phyloP scores from a whole-genome alignment of 106 monocot species.

The Agapanthus africanus region DNA sequence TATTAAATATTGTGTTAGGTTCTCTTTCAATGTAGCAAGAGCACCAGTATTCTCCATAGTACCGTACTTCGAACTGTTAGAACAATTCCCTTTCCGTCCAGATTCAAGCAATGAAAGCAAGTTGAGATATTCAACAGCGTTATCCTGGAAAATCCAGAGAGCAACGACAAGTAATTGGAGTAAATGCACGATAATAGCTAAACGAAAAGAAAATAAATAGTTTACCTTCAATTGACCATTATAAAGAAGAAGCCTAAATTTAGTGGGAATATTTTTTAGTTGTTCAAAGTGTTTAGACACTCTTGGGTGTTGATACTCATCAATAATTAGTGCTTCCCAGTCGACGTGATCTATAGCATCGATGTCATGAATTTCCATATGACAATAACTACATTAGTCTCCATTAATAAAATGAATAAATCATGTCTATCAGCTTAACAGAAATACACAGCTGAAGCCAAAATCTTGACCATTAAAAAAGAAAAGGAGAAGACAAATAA shows the following conservation, averaged over 20 bases:
- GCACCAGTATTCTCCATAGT: conserved; percentile 15
- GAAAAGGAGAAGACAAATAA: neutral
- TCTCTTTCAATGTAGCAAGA: conserved; percentile 42
- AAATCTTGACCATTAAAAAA: neutral
- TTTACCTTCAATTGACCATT: conserved; percentile 70
- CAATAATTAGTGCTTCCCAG: conserved; percentile 74
- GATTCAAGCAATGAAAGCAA: conserved; percentile 68
- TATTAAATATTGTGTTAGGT: conserved; percentile 30
- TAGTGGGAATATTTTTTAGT: conserved; percentile 42
- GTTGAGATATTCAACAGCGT: conserved; percentile 40
- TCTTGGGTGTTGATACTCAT: conserved; percentile 58
- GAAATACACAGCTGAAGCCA: too few species aligned
- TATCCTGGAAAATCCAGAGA: conserved; percentile 48
- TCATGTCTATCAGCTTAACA: too few species aligned
- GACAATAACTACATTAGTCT: neutral
- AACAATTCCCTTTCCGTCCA: conserved; percentile 20
- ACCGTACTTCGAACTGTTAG: conserved; percentile 12
- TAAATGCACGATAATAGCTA: too few species aligned
- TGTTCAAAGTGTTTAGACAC: conserved; percentile 56
- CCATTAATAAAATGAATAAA: too few species aligned
- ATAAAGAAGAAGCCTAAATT: conserved; percentile 55
- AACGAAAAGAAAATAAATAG: too few species aligned
- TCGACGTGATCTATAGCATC: conserved; percentile 32
- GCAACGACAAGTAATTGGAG: too few species aligned
- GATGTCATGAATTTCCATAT: conserved; percentile 43